A percentile compares a stretch with the other conserved stretches of the same genome.
phyloP scores from a whole-genome alignment of 177 flowering plant species.

The Telopea speciosissima region DNA sequence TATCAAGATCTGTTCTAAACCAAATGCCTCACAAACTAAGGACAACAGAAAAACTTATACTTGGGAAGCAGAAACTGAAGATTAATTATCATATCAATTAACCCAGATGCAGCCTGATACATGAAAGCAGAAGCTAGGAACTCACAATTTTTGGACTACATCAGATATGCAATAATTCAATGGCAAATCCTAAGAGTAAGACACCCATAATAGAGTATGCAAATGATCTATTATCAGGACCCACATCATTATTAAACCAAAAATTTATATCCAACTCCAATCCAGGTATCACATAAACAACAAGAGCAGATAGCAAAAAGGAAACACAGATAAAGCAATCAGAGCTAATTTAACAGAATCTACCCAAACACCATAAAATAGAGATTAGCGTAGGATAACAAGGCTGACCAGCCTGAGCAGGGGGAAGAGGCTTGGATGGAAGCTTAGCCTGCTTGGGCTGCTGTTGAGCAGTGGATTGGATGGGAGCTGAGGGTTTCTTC shows the following conservation, averaged over 20 bases:
- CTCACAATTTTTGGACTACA: not conserved
- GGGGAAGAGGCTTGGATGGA: constrained; percentile 78
- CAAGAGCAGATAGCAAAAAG: not conserved
- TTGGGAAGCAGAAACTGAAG: not conserved
- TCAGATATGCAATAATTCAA: not conserved
- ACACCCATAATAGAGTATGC: too few relatives aligned
- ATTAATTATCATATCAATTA: not conserved
- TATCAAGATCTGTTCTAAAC: not conserved
- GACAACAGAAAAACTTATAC: not conserved
- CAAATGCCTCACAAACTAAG: not conserved
- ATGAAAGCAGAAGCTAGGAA: not conserved
- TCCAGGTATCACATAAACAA: not conserved
- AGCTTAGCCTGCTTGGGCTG: constrained; percentile 29
- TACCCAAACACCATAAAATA: not conserved
- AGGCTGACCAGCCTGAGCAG: constrained; percentile 66
- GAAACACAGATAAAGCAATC: not conserved
- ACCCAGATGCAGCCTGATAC: not conserved
- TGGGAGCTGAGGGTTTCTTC: constrained; percentile 29
- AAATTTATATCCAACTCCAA: too few relatives aligned
- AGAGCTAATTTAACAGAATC: not conserved
- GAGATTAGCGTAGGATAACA: not conserved
- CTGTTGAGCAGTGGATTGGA: constrained; percentile 20
- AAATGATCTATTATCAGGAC: too few relatives aligned
- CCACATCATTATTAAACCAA: too few relatives aligned
- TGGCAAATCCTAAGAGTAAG: too few relatives aligned